Base-by-base conservation (phyloP, 75 land plant species). In the Pseudotsuga menziesii region DNA sequence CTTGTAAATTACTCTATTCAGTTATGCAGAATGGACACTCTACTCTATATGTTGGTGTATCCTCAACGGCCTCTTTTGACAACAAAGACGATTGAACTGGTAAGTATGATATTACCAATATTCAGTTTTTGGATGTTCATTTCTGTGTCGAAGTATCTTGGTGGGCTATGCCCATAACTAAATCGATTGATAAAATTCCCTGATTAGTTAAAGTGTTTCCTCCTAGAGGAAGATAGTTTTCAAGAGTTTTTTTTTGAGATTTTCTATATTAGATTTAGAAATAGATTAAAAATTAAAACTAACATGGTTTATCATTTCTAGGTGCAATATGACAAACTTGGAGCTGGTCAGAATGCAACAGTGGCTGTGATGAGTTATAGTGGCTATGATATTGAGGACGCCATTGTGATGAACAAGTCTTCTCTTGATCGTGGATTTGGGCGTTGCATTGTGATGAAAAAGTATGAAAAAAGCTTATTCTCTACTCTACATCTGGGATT, bases 281-380 rank as follows among this genome's bases (percentile, higher is more conserved):
- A 48, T 48, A 9, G 54, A 48, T 48, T 11, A 22, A 60, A 5
- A 19, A 3, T 8, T 52, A 22, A 3, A 32, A 25, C 74, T 73
- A 55, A 73, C 8, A 5, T 7, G 15, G 4, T 48, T 72, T 23
- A 54, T 56, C 61, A 26, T 64, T 66, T 80, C 69, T 87, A 97
- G 99, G 92, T 97, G 58, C 85, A 86, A 29, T 97, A 90, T 82
- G 99, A 97, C 76, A 97, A 97, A 83, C 94, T 97, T 82, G 99
- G 99, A 27, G 99, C 99, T 56, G 99, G 99, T 22, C 99, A 97
- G 78, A 97, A 97, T 91, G 99, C 99, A 75, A 97, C 95, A 70
- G 99, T 97, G 69, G 99, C 99, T 76, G 99, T 97, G 36, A 97
- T 97, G 99, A 97, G 99, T 78, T 97, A 95, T 74, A 97, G 98